Base-by-base conservation (phyloP, 73 alveolate species). In the Durusdinium trenchii region DNA sequence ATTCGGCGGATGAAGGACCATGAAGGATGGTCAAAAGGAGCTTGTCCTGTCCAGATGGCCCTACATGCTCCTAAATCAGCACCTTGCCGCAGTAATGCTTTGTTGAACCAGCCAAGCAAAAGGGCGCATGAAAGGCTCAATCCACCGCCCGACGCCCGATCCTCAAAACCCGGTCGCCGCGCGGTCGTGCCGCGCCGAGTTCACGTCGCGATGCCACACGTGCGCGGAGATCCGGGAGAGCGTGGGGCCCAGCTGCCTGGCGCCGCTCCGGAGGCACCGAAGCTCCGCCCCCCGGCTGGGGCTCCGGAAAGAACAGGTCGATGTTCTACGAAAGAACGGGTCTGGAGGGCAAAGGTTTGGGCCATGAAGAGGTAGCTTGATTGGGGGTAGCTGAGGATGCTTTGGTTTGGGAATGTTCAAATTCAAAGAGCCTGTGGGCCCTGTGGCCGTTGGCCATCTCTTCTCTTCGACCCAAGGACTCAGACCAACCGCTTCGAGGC, bases 191-290 rank as follows among this genome's bases (percentile, higher is more conserved):
- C 98, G 18, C 12, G 89, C 98, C 87, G 98, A 91, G 76, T 91
- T 91, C 47, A 91, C 98, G n/a, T 91, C 98, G 52, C 98, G 98
- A 30, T 91, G 98, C 98, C 98, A 91, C 42, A 78, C 98, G 57
- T 91, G 98, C 26, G 90, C 61, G 28, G 98, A 76, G 57, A 91
- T 76, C 60, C 87, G 98, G 28, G 43, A 54, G 48, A 91, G 60
- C 43, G 90, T 91, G 76, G 98, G 98, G 16, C 98, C 98, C 90
- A 91, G 45, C 89, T 91, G 98, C 98, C 96, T 89, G 86, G 43
- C 23, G 91, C 89, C 20, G 40, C n/a, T 38, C n/a, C 18, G 30
- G 73, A 32, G 73, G 30, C 18, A 2, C n/a, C 30, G 6, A 32
- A 60, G 18, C 73, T 23, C 30, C 30, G 73, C 30, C 18, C 30